phyloP scores from a whole-genome alignment of 805 yeast species.

The Candida anglica region DNA sequence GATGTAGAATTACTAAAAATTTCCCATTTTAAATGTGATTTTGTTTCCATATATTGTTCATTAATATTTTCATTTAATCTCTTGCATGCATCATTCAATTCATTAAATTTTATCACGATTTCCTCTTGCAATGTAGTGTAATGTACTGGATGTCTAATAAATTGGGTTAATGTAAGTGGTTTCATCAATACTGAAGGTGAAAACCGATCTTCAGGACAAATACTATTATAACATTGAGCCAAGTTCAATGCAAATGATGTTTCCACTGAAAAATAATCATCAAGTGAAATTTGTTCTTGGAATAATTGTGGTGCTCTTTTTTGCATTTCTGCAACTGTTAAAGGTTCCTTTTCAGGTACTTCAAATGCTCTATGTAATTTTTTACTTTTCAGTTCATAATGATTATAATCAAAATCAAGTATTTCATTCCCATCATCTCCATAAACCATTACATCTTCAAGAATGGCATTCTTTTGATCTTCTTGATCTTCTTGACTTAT shows the following conservation, averaged over 20 bases:
- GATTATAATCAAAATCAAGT: slow-evolving; percentile 1
- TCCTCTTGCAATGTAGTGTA: slow-evolving; percentile 1
- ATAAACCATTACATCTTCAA: not conserved
- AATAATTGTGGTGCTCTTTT: slow-evolving; percentile 3
- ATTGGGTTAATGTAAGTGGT: not conserved
- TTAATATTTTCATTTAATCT: slow-evolving; percentile 6
- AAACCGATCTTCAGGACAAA: slow-evolving; percentile 2
- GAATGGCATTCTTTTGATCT: not conserved
- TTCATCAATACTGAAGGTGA: not conserved
- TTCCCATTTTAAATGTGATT: slow-evolving; percentile 5
- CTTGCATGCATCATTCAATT: slow-evolving; percentile 3
- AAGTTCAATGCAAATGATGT: not conserved
- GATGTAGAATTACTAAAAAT: slow-evolving; percentile 8
- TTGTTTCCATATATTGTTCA: slow-evolving; percentile 5
- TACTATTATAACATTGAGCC: not conserved
- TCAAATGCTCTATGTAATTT: not conserved
- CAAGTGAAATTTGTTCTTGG: not conserved
- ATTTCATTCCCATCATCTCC: slow-evolving; percentile 1
- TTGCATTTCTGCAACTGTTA: slow-evolving; percentile 1
- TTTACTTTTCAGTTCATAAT: no score
- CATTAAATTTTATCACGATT: slow-evolving; percentile 2
- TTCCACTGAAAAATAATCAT: slow-evolving; percentile 1
- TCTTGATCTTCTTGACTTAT: not conserved
- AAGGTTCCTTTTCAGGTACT: not conserved
- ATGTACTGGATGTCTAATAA: not conserved